Base-by-base conservation (phyloP, 129 eudicot genomes). In the Pulicaria dysenterica region DNA sequence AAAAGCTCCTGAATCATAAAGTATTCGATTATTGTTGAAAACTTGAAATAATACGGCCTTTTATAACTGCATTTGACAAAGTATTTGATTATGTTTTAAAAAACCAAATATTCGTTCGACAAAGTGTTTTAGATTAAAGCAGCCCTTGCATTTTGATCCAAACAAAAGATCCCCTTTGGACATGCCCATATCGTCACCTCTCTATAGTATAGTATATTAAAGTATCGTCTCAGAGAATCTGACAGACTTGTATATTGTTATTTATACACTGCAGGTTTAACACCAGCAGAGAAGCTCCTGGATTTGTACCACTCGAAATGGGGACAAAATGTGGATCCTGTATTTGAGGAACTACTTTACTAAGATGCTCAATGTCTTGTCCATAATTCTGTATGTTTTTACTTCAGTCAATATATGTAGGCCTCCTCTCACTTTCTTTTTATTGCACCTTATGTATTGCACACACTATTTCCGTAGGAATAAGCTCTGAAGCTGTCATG, bases 261-360 rank as follows among this genome's bases (percentile, higher is more conserved):
- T 24, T 24, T 70, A 6, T 70, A 36, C 76, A 68, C 13, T 75
- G 38, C 84, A 92, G 98, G 98, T 54, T 85, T 87, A 69, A 93
- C 98, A 48, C 98, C 96, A 15, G 98, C 96, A 7, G 98, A 93
- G 82, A 93, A 86, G 80, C 98, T 93, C 40, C 79, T 93, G 53
- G 89, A 89, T 24, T 60, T 93, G 83, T 93, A 93, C 82, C 89
- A 93, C 73, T 95, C 82, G 47, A 93, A 89, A 70, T 93, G 96
- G 98, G 98, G 95, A 19, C 73, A 80, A 67, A 83, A 65, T 64
- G 95, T 87, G 40, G 96, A 93, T 86, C 98, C 95, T 37, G 90
- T 93, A 16, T 93, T 93, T 47, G 83, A 89, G 79, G 96, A 93
- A 67, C 85, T 93, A 10, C 95, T 93, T 31, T 89, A 93, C 82